A percentile compares a stretch with the other conserved stretches of the same genome.
Evolutionary conservation across 768 basidiomycete genomes (phyloP).

Genomic region (Mycena capillaripes): DNA sequence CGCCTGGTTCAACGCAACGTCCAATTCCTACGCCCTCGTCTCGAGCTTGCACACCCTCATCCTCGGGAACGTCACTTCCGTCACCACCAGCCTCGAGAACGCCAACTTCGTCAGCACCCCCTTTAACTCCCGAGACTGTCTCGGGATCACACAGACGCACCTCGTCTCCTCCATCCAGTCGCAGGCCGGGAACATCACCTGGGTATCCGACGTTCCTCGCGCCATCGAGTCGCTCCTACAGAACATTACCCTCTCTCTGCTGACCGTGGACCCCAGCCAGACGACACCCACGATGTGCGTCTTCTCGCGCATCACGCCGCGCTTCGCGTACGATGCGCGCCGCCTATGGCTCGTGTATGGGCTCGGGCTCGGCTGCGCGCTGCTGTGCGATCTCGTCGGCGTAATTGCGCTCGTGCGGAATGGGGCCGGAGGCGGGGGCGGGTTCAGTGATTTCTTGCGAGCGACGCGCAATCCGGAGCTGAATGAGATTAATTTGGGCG

Average conservation of each 20-base stretch:
- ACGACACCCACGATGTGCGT: neutral
- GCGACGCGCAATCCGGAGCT: slow-evolving; percentile 23
- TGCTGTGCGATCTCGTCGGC: slow-evolving; percentile 18
- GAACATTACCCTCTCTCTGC: slow-evolving; percentile 26
- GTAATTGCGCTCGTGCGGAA: neutral
- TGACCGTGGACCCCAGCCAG: slow-evolving; percentile 21
- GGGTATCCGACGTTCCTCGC: neutral
- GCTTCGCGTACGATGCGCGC: slow-evolving; percentile 6
- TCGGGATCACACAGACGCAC: neutral
- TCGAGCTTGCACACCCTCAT: slow-evolving; percentile 1
- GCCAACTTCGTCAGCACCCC: neutral
- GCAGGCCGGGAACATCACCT: slow-evolving; percentile 6
- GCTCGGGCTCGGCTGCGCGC: slow-evolving; percentile 7
- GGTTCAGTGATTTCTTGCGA: slow-evolving; percentile 15
- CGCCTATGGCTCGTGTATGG: slow-evolving; percentile 24
- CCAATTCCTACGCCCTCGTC: slow-evolving; percentile 26
- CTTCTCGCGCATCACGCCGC: neutral
- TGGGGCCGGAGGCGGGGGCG: neutral
- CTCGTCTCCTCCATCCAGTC: neutral
- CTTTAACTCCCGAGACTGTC: neutral
- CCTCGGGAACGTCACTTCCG: slow-evolving; percentile 15
- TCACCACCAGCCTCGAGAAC: neutral
- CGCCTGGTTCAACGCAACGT: slow-evolving; percentile 21
- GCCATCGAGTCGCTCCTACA: slow-evolving; percentile 11
- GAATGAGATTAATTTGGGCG: neutral